Conservation (phyloP, 2,329 filamentous ascomycete genomes). For the Sporothrix sp. region DNA sequence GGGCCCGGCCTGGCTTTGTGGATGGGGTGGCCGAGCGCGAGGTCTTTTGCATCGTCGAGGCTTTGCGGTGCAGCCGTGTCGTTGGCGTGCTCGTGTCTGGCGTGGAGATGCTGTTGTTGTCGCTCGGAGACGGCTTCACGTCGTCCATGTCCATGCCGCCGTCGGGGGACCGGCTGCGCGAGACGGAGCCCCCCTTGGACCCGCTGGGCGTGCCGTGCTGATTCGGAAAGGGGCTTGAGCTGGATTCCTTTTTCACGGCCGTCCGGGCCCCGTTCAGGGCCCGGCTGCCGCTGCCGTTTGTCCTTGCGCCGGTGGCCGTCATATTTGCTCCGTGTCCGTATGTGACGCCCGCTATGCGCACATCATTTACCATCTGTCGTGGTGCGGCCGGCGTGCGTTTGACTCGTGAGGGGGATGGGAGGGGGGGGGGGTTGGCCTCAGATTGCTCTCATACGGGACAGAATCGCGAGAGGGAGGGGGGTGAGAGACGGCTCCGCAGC, state of each 20-base stretch:
- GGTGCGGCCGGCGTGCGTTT: too few species aligned
- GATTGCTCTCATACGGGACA: conserved; percentile 1
- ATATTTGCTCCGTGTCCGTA: conserved; percentile 28
- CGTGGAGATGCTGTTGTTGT: conserved; percentile 38
- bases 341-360: conserved; percentile 19
- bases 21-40: conserved; percentile 43
- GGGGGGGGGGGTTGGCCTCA: background rate
- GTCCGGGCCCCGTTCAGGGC: conserved; percentile 26
- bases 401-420: too few species aligned
- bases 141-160: conserved; percentile 24
- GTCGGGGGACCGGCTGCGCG: conserved; percentile 32
- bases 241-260: conserved; percentile 31
- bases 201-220: conserved; percentile 30
- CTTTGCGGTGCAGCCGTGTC: conserved; percentile 63
- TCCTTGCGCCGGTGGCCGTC: conserved; percentile 10
- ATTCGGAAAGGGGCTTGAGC: conserved; percentile 23
- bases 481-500: too few species aligned
- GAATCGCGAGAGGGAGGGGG: too few species aligned
- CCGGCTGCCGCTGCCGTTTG: conserved; percentile 1
- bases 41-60: conserved; percentile 53
- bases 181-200: conserved; percentile 30
- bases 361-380: conserved; percentile 16
- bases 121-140: conserved; percentile 29
- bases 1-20: conserved; percentile 24
- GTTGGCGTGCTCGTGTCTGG: conserved; percentile 41